Percentiles rank a stretch among this genome's conserved stretches.
phyloP scores from a whole-genome alignment of 495 filamentous ascomycete genomes.

The Melanomma pulvis-pyrius region DNA sequence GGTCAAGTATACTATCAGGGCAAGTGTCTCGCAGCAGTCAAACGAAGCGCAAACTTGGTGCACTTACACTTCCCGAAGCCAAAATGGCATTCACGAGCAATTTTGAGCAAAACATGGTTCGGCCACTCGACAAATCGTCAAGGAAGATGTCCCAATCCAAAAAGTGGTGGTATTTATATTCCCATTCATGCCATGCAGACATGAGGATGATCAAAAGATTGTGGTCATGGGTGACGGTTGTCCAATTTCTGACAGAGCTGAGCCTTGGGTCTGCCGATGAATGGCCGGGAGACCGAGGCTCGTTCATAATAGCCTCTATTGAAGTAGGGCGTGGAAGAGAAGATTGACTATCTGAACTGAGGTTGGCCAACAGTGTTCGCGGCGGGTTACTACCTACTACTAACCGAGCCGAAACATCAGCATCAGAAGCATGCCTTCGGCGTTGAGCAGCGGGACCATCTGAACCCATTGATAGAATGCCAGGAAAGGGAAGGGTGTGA shows the following conservation, averaged over 20 bases:
- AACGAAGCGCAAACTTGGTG: not conserved
- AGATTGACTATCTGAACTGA: slow-evolving; percentile 21
- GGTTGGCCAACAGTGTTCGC: slow-evolving; percentile 9
- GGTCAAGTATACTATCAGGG: not conserved
- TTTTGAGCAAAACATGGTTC: slow-evolving; percentile 21
- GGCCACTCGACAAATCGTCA: slow-evolving; percentile 16
- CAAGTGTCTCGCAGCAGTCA: not conserved
- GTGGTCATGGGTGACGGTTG: slow-evolving; percentile 14
- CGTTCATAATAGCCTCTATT: slow-evolving; percentile 10
- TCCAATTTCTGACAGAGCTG: slow-evolving; percentile 12
- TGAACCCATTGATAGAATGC: slow-evolving; percentile 1
- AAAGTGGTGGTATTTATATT: slow-evolving; percentile 28
- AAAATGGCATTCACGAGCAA: slow-evolving; percentile 29
- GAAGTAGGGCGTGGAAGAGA: not conserved
- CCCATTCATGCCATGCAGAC: slow-evolving; percentile 22
- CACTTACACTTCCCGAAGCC: slow-evolving; percentile 29
- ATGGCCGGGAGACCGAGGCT: not conserved
- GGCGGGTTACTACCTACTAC: not conserved
- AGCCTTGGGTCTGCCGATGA: slow-evolving; percentile 11
- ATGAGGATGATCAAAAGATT: slow-evolving; percentile 4
- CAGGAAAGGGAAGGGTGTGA: not conserved
- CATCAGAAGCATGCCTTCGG: slow-evolving; percentile 23
- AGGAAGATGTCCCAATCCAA: slow-evolving; percentile 30
- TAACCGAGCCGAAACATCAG: slow-evolving; percentile 26
- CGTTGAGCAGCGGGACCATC: slow-evolving; percentile 15